Evolutionary conservation across 140 eudicot genomes (phyloP).

Genomic region (Senecio squalidus): DNA sequence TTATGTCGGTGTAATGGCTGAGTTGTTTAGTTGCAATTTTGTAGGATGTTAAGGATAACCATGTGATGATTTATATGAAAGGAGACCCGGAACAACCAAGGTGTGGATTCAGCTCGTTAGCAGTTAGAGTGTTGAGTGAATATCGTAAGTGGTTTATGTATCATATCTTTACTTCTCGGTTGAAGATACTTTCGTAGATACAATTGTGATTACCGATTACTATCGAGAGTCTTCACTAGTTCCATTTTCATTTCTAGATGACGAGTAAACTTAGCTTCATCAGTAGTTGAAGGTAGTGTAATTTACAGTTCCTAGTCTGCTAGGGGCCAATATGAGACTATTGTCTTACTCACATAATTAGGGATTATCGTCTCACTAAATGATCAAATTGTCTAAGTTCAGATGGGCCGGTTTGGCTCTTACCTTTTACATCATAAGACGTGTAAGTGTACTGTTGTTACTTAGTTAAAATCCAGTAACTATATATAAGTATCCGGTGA

Average conservation of each 20-base stretch:
- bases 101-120: slow-evolving; percentile 96
- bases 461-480: no score
- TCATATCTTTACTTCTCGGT: background rate
- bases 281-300: background rate
- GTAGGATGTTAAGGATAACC: slow-evolving; percentile 90
- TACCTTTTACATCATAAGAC: no score
- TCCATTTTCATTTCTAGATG: slow-evolving; percentile 4
- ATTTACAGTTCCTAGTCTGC: background rate
- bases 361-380: no score
- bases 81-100: slow-evolving; percentile 92
- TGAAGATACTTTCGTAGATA: background rate
- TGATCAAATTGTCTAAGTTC: no score
- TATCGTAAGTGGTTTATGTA: slow-evolving; percentile 51
- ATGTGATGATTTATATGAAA: slow-evolving; percentile 96
- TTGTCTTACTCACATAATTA: background rate
- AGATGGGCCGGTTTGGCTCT: no score
- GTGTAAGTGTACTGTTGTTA: no score
- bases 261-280: background rate
- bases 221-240: no score
- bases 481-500: no score
- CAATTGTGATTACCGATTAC: background rate
- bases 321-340: background rate
- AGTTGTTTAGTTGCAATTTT: slow-evolving; percentile 13
- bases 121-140: slow-evolving; percentile 83
- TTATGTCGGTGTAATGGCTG: slow-evolving; percentile 3